Evolutionary conservation across 768 basidiomycete genomes (phyloP), one percentile per base, ranked within the genome.

Genomic region (Neoboletus magnificus): DNA sequence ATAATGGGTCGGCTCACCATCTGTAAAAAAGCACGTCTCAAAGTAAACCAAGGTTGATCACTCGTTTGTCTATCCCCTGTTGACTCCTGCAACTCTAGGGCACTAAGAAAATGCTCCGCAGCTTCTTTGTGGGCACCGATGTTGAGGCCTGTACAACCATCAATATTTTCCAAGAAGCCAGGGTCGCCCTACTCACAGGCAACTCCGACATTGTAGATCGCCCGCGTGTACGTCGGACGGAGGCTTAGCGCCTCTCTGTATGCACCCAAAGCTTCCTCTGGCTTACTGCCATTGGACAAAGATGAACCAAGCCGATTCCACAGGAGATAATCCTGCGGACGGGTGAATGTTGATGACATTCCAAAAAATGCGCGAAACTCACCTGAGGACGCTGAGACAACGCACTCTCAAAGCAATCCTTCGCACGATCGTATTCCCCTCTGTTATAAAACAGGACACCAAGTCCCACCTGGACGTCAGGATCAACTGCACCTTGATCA

Each of bases 251-350:
- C 97, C 69, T 94, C 86, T 56, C 90, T 81, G 69, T 99, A 97
- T 15, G 88, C 90, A 16, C 88, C 89, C 10, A 93, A 74, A 4
- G 96, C 95, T 69, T 95, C 93, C 71, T 98, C 97, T 0, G 97
- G 93, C 58, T 91, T 89, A 61, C 83, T 91, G 1, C 92, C 93
- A 68, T 99, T 99, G 7, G 94, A 96, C 25, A 99, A 78, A 5
- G 89, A 92, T 2, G 95, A 97, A 6, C 97, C 97, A 15, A 97
- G 76, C 48, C 97, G 79, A 71, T 99, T 99, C 97, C 97, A 99
- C 13, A 98, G 71, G 6, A 93, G 75, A 70, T 93, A 98, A 72
- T 99, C 97, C 89, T 84, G 56, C 16, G 18, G 44, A 22, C 11
- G 30, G 20, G 40, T 52, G 29, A 50, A 52, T 42, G 37, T 29